phyloP scores from a whole-genome alignment of 805 yeast genomes.

The Metschnikowia lachancei region DNA sequence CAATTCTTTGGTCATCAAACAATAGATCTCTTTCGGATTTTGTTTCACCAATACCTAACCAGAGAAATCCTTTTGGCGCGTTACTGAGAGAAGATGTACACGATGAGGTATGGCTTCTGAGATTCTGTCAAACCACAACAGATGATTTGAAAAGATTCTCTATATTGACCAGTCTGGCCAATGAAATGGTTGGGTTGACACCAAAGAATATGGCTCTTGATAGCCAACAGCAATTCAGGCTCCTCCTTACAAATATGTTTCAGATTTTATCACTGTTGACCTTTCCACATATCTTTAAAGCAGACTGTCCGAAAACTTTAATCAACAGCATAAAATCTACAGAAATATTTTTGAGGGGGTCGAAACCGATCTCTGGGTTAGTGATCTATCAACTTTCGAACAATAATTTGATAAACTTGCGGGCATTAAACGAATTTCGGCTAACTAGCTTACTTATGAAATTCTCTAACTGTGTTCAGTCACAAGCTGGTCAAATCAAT shows the following conservation, averaged over 20 bases:
- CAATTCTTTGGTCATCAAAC: constrained; percentile 61
- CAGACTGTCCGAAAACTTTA: constrained; percentile 39
- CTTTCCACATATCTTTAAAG: constrained; percentile 38
- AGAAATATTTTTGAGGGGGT: constrained; percentile 65
- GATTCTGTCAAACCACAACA: constrained; percentile 22
- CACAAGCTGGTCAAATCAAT: constrained; percentile 25
- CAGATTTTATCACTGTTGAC: constrained; percentile 35
- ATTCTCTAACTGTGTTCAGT: constrained; percentile 36
- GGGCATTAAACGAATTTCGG: constrained; percentile 46
- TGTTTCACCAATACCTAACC: constrained; percentile 14
- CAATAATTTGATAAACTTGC: constrained; percentile 56
- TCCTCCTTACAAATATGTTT: constrained; percentile 33
- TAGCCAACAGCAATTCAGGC: constrained; percentile 27
- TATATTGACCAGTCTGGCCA: constrained; percentile 26
- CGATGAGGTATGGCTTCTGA: constrained; percentile 26
- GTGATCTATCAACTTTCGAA: constrained; percentile 58
- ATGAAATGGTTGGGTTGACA: constrained; percentile 28
- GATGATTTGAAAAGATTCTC: constrained; percentile 26
- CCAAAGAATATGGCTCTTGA: constrained; percentile 11
- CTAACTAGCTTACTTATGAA: constrained; percentile 35
- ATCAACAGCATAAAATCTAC: constrained; percentile 59
- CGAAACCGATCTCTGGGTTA: constrained; percentile 35
- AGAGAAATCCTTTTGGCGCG: constrained; percentile 16
- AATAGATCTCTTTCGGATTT: constrained; percentile 28
- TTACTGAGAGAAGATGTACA: constrained; percentile 17